Evolutionary conservation across 176 grass and related monocot species (phyloP).

Genomic region (Oryza rufipogon): DNA sequence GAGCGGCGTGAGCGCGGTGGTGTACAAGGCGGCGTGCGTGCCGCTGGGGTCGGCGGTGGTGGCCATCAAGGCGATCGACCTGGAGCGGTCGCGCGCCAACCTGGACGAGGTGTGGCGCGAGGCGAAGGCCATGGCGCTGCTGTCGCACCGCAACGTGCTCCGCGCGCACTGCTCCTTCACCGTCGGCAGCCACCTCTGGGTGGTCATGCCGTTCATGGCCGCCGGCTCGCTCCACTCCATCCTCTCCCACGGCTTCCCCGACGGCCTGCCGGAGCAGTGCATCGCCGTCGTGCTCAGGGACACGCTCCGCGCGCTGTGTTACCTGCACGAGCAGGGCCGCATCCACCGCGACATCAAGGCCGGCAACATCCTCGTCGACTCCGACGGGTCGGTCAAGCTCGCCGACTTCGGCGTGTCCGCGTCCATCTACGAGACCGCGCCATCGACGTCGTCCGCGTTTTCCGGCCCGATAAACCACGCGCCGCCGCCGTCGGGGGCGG

Average conservation of each 20-base stretch:
- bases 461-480: conserved; percentile 23
- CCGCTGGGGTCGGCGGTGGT: conserved; percentile 51
- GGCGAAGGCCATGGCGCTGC: conserved; percentile 86
- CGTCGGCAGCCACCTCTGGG: conserved; percentile 80
- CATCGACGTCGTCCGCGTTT: neutral
- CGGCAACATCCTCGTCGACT: conserved; percentile 76
- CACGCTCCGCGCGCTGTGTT: conserved; percentile 72
- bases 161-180: conserved; percentile 96
- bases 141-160: conserved; percentile 78
- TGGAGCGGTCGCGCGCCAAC: conserved; percentile 79
- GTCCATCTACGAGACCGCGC: conserved; percentile 79
- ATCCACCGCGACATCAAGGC: conserved; percentile 96
- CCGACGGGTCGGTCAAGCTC: conserved; percentile 83
- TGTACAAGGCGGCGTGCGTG: conserved; percentile 87
- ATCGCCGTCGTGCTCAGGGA: conserved; percentile 72
- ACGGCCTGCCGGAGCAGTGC: conserved; percentile 71
- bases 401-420: conserved; percentile 94
- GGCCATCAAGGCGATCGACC: conserved; percentile 85
- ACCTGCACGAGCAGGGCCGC: conserved; percentile 83
- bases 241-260: conserved; percentile 63
- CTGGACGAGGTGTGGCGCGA: conserved; percentile 81
- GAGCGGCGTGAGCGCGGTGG: conserved; percentile 78
- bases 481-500: neutral
- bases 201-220: conserved; percentile 96
- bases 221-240: conserved; percentile 87